A percentile compares a stretch with the other conserved stretches of the same genome.
Conservation (phyloP, 169 alveolate genomes). For the Plasmodium relictum region DNA sequence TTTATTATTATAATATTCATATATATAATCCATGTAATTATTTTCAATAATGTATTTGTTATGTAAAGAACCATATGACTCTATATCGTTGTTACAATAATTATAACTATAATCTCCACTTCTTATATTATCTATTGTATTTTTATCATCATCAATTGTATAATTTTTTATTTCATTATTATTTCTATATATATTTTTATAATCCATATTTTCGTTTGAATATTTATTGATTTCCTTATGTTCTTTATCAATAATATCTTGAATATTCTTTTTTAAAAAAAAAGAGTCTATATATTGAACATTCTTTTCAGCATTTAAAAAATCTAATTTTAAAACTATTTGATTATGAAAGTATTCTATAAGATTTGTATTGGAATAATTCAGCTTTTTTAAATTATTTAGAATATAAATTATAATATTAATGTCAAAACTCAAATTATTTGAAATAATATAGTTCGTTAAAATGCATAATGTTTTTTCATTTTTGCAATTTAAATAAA, state of each 20-base stretch:
- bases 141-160: not conserved
- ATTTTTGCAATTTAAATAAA: conserved; percentile 56
- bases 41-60: conserved; percentile 68
- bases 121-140: not conserved
- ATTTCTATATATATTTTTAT: not conserved
- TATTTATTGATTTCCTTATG: not conserved
- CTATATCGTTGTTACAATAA: not conserved
- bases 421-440: conserved; percentile 28
- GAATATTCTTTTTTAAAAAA: conserved; percentile 47
- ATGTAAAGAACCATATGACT: conserved; percentile 45
- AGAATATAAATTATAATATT: conserved; percentile 43
- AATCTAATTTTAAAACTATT: conserved; percentile 21
- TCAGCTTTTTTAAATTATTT: conserved; percentile 53
- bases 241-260: conserved; percentile 5
- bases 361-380: conserved; percentile 18
- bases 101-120: not conserved
- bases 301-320: conserved; percentile 20
- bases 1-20: conserved; percentile 68
- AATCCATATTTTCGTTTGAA: conserved; percentile 1
- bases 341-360: conserved; percentile 43
- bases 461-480: conserved; percentile 42
- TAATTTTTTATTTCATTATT: not conserved
- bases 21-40: conserved; percentile 52
- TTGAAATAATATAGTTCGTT: conserved; percentile 37
- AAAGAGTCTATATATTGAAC: conserved; percentile 20